Base-by-base conservation (phyloP, 441 rosid species). In the Adansonia grandidieri region DNA sequence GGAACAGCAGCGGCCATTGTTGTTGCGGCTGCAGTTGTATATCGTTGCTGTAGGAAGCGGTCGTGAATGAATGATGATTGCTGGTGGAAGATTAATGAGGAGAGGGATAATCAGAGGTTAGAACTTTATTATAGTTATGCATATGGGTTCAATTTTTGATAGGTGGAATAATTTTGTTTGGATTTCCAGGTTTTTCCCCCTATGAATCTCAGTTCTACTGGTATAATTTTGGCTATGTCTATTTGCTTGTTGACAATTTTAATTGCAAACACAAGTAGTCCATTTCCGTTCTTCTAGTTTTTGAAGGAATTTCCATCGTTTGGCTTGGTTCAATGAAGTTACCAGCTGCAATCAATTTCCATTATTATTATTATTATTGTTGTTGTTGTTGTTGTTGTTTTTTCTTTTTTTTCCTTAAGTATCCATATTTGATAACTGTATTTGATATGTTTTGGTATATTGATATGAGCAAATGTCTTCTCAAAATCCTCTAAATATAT, bases 1-100 rank as follows among this genome's bases (percentile, higher is more conserved):
- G 92, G 89, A 13, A 87, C 92, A 1, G 75, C 88, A 3, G 91
- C 90, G 47, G 88, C 89, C 19, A 15, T 89, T 68, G 62, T 82
- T 54, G 83, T 80, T 75, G 88, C 84, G n/a, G 92, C 90, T 62
- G 90, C 93, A 24, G 77, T 79, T 67, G 84, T 76, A 37, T 92
- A 86, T 80, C 77, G 85, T 75, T 83, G 72, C 91, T 84, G 80
- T 75, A 70, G 83, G 10, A 86, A 85, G 86, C 85, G 82, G 37
- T 77, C 77, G 76, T 89, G 56, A 72, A 3, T 51, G 40, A 28
- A 28, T 7, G 32, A 22, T 22, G 73, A 13, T 48, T 48, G 51
- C 10, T 13, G 40, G 37, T 22, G 58, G 48, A 73, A 24, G 67
- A 62, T 47, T 32, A 63, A 65, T 28, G 13, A 50, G 15, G 19